Base-by-base conservation (phyloP, 352 stramenopile species). In the Globisporangium megalacanthum region DNA sequence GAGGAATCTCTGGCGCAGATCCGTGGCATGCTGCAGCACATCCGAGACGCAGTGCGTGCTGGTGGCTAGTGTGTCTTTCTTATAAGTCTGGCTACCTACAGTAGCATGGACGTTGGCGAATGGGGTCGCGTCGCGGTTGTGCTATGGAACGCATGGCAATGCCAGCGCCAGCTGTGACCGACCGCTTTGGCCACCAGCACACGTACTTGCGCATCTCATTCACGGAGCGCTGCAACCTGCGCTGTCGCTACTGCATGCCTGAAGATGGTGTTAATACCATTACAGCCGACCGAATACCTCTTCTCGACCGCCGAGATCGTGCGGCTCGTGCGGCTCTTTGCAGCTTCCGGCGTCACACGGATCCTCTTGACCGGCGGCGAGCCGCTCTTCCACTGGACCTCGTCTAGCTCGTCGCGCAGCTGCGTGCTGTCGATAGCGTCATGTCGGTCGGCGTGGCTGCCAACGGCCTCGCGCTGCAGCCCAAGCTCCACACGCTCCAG, bases 201-300 rank as follows among this genome's bases (percentile, higher is more conserved):
- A 96, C 82, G 52, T 99, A 98, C 73, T 65, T 99, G 46, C 84
- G 96, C 49, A 97, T 99, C 55, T 98, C 93, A 35, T 66, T 99
- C 37, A 96, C 92, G 1, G 95, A 98, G 73, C 85, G 92, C 31
- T 99, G 96, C 72, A 99, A 99, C 73, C 76, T 99, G 48, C 74
- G 95, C 35, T 99, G 96, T 74, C 77, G 82, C 13, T 99, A 99
- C 69, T 99, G 96, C 64, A 99, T 99, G 96, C 96, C 96, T 0
- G 83, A 88, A 54, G 86, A 98, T 14, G 95, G 95, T n/a, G n/a
- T n/a, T n/a, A 31, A 90, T 98, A 6, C 63, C 77, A 0, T 62
- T 98, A 33, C 89, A 96, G 61, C 81, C 90, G 2, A 29, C 64
- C 7, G 70, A 75, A 20, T 69, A 92, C 20, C 63, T 97, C 48